Evolutionary conservation across 164 flowering plant genomes (phyloP).

Genomic region (Platanus orientalis): DNA sequence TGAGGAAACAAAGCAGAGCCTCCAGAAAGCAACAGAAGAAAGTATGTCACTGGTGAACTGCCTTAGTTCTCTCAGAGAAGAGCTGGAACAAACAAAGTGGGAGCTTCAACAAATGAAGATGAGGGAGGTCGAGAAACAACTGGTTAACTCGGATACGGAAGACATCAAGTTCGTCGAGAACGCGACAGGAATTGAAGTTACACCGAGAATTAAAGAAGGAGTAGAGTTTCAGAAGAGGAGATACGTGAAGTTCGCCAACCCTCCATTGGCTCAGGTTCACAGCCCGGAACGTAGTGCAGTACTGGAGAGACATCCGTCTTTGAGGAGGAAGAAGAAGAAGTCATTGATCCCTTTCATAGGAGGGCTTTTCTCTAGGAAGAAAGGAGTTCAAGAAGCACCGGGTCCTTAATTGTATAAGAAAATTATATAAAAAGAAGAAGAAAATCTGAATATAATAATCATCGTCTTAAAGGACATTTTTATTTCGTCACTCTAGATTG

Average conservation of each 20-base stretch:
- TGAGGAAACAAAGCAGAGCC: constrained; percentile 71
- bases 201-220: too few species aligned
- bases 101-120: constrained; percentile 58
- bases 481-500: too few species aligned
- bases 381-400: constrained; percentile 29
- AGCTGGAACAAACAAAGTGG: constrained; percentile 60
- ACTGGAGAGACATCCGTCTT: constrained; percentile 20
- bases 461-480: too few species aligned
- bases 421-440: too few species aligned
- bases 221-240: constrained; percentile 54
- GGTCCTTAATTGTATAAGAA: too few species aligned
- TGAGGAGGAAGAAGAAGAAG: constrained; percentile 36
- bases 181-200: too few species aligned
- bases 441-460: too few species aligned
- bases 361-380: constrained; percentile 46
- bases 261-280: constrained; percentile 45
- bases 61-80: constrained; percentile 55
- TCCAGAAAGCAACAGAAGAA: constrained; percentile 61
- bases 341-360: constrained; percentile 46
- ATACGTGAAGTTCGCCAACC: constrained; percentile 60
- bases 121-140: too few species aligned
- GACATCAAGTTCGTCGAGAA: too few species aligned
- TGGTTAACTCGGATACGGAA: too few species aligned
- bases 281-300: constrained; percentile 18
- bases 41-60: constrained; percentile 41